Conservation (phyloP, 2,329 filamentous ascomycete species). For the Xenoacremonium recifei region DNA sequence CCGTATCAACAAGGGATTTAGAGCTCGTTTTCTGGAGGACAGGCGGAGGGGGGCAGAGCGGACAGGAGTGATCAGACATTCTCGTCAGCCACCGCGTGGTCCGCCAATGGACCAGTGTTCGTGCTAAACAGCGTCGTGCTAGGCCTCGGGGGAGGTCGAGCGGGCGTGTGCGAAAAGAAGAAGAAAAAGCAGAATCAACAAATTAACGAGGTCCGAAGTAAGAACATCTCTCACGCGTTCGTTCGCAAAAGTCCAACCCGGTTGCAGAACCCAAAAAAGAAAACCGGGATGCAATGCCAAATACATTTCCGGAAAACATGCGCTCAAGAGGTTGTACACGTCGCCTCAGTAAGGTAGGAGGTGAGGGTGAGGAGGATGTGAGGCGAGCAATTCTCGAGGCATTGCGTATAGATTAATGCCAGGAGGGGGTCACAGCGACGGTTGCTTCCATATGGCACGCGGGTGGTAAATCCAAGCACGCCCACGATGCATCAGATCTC, state of each 20-base stretch:
- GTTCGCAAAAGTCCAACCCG: constrained; percentile 5
- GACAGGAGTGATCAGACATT: too few species aligned
- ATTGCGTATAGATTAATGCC: constrained; percentile 6
- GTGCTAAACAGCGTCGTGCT: too few species aligned
- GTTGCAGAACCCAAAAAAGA: constrained; percentile 5
- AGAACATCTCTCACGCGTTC: constrained; percentile 1
- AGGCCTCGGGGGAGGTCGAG: constrained; percentile 6
- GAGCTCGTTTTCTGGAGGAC: too few species aligned
- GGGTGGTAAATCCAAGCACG: too few species aligned
- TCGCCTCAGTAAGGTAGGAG: too few species aligned
- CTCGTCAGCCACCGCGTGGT: too few species aligned
- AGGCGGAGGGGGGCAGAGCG: too few species aligned
- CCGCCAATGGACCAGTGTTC: too few species aligned
- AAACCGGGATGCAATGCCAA: constrained; percentile 9
- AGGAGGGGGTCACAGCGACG: constrained; percentile 6
- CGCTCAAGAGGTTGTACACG: constrained; percentile 25
- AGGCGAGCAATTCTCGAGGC: constrained; percentile 10
- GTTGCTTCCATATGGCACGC: constrained; percentile 9
- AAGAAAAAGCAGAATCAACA: constrained; percentile 8
- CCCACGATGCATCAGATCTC: too few species aligned
- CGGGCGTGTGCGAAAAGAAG: constrained; percentile 5
- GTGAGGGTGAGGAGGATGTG: too few species aligned
- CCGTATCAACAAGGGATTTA: too few species aligned
- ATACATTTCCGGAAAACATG: constrained; percentile 13
- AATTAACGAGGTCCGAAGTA: constrained; percentile 1